Evolutionary conservation across 176 grass and related monocot genomes (phyloP).

Genomic region (Poa annua): DNA sequence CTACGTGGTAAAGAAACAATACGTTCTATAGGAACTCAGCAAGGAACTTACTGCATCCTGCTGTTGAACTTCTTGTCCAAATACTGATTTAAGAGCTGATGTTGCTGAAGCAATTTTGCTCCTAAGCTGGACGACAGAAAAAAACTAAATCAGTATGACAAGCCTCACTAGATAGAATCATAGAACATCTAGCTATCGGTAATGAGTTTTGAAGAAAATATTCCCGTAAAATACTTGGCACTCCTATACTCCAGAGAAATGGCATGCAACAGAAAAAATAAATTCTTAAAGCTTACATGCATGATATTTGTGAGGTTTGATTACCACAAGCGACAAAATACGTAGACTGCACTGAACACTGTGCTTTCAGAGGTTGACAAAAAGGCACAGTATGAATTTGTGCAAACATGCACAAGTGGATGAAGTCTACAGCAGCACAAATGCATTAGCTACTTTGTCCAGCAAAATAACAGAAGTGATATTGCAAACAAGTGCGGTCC

Average conservation of each 20-base stretch:
- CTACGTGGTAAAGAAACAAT: slow-evolving; percentile 33
- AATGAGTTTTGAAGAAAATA: neutral
- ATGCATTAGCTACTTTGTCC: neutral
- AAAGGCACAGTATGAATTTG: neutral
- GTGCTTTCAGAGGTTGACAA: slow-evolving; percentile 10
- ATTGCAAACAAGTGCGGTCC: neutral
- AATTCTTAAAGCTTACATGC: neutral
- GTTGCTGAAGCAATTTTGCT: slow-evolving; percentile 88
- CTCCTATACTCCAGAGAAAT: neutral
- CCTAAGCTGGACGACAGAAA: slow-evolving; percentile 61
- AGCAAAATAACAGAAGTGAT: neutral
- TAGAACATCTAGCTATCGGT: neutral
- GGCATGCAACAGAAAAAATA: neutral
- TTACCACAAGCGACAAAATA: neutral
- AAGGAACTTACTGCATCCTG: slow-evolving; percentile 73
- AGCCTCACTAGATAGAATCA: neutral
- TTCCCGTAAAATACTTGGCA: neutral
- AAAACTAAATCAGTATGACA: neutral
- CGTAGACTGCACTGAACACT: neutral
- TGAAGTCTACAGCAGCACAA: neutral
- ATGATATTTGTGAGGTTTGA: neutral
- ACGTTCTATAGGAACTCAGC: slow-evolving; percentile 16
- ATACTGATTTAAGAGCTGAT: slow-evolving; percentile 97
- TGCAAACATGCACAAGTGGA: neutral
- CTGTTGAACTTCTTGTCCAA: slow-evolving; percentile 81